Conservation (phyloP, 2,329 filamentous ascomycete genomes). For the Xylariaceae sp. region DNA sequence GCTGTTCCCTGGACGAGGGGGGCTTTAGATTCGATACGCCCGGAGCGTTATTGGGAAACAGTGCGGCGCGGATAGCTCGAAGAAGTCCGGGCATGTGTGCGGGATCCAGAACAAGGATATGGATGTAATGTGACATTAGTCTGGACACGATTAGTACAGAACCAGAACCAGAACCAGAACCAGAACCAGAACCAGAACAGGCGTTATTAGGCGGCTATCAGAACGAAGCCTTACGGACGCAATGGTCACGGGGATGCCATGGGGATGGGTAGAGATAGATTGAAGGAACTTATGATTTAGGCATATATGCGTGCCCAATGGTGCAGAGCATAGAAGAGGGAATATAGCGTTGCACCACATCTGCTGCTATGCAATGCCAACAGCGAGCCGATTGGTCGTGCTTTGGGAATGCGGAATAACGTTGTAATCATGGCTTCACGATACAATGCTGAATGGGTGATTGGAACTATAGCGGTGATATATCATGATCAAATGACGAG, state of each 20-base stretch:
- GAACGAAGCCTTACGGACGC: slow-evolving; percentile 22
- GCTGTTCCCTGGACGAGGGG: slow-evolving; percentile 54
- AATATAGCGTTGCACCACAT: slow-evolving; percentile 18
- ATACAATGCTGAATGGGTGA: slow-evolving; percentile 4
- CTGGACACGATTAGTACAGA: slow-evolving; percentile 37
- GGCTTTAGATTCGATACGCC: slow-evolving; percentile 57
- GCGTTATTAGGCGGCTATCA: slow-evolving; percentile 19
- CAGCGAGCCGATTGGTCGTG: slow-evolving; percentile 16
- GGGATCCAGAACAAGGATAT: slow-evolving; percentile 55
- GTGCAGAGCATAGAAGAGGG: slow-evolving; percentile 8
- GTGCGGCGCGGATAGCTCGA: slow-evolving; percentile 63
- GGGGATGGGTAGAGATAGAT: slow-evolving; percentile 20
- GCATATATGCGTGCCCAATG: slow-evolving; percentile 7
- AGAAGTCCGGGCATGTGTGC: slow-evolving; percentile 61
- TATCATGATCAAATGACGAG: slow-evolving; percentile 17
- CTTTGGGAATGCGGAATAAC: slow-evolving; percentile 9
- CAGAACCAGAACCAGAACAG: neutral
- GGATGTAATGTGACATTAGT: slow-evolving; percentile 53
- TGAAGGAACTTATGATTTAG: slow-evolving; percentile 12
- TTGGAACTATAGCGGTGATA: slow-evolving; percentile 3
- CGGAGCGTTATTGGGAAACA: slow-evolving; percentile 82
- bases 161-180: slow-evolving; percentile 5
- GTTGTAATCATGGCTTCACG: slow-evolving; percentile 20
- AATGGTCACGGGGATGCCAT: slow-evolving; percentile 22
- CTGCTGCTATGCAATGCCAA: slow-evolving; percentile 14